These are phyloP conservation scores for Pleodorina starrii DNA, from an alignment of 139 green algal genomes.

Conservation along the genomic window DNA sequence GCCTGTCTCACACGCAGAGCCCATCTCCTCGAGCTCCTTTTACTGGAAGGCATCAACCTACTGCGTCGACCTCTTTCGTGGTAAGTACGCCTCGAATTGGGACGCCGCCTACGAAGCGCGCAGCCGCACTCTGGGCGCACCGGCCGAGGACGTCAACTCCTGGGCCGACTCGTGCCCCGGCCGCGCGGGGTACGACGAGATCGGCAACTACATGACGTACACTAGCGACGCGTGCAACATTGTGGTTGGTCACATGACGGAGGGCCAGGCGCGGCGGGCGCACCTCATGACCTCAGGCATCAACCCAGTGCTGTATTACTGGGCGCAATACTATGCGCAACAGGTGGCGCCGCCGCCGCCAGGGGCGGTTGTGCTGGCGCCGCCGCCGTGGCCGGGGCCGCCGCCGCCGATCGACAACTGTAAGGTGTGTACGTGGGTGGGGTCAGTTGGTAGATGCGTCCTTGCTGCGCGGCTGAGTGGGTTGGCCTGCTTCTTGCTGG, in stretches of 20 bases:
- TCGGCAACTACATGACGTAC: slow-evolving; percentile 13
- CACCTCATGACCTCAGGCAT: not conserved
- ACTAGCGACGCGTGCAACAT: no score
- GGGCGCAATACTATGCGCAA: slow-evolving; percentile 1
- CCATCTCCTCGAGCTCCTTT: not conserved
- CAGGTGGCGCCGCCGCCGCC: not conserved
- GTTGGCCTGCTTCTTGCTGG: no score
- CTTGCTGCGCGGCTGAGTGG: no score
- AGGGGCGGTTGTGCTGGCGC: no score
- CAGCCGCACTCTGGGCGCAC: not conserved
- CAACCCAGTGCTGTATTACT: slow-evolving; percentile 9
- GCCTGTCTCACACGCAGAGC: no score
- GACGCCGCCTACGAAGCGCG: not conserved
- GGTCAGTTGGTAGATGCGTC: no score
- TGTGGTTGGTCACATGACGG: not conserved
- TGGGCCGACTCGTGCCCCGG: not conserved
- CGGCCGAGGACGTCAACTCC: not conserved
- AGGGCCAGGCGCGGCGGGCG: not conserved
- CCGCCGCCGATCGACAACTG: not conserved
- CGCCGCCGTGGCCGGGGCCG: not conserved
- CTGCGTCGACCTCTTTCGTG: slow-evolving; percentile 22
- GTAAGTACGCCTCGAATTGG: slow-evolving; percentile 25
- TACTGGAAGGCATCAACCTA: not conserved
- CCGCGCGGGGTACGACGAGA: not conserved
- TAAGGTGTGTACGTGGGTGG: not conserved